Evolutionary conservation across 148 eudicot genomes (phyloP).

Genomic region (Talinum fruticosum): DNA sequence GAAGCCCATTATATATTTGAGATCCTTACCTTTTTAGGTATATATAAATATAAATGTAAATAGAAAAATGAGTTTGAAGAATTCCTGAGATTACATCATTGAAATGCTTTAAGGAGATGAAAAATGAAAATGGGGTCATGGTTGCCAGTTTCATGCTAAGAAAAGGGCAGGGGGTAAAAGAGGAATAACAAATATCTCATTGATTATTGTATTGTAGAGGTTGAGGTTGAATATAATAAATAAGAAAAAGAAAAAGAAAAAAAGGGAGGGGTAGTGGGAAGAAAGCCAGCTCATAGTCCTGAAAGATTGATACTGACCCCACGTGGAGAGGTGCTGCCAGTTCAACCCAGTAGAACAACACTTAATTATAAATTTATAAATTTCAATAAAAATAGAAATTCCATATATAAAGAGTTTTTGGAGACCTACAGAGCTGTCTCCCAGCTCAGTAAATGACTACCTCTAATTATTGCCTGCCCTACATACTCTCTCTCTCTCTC

Average conservation of each 20-base stretch:
- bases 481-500: neutral
- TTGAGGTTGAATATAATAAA: neutral
- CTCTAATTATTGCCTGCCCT: conserved; percentile 11
- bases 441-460: conserved; percentile 18
- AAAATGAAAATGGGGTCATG: too few relatives aligned
- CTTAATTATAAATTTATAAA: neutral
- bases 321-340: conserved; percentile 34
- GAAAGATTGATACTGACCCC: conserved; percentile 32
- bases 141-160: too few relatives aligned
- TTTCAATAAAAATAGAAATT: neutral
- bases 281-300: conserved; percentile 28
- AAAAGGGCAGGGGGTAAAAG: neutral
- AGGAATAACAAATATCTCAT: neutral
- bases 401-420: neutral
- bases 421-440: conserved; percentile 28
- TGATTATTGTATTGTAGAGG: neutral
- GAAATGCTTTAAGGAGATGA: too few relatives aligned
- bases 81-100: neutral
- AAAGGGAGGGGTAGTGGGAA: neutral
- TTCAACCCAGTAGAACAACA: conserved; percentile 12
- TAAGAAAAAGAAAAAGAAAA: neutral
- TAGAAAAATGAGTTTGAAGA: conserved; percentile 8
- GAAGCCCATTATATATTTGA: conserved; percentile 14
- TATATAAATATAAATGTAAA: too few relatives aligned
- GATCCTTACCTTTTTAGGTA: neutral